Evolutionary conservation across 2,329 filamentous ascomycete genomes (phyloP).

Genomic region (Dichotomopilus funicola): DNA sequence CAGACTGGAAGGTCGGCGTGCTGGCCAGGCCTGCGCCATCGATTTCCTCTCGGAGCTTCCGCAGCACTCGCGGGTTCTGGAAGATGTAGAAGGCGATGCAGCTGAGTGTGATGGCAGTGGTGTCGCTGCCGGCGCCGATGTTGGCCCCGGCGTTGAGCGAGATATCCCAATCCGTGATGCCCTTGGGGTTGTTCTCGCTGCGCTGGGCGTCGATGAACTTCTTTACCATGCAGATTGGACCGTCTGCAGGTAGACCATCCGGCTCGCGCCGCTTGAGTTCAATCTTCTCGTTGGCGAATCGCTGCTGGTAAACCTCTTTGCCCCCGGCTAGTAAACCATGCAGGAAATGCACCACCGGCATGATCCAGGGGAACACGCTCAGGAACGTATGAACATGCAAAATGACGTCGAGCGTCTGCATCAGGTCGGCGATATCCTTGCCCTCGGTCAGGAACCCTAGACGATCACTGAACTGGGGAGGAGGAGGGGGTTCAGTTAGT

Average conservation of each 20-base stretch:
- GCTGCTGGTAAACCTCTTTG: neutral
- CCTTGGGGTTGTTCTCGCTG: too few relatives aligned
- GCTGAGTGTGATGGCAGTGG: neutral
- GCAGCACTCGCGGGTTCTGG: neutral
- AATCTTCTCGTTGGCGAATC: too few relatives aligned
- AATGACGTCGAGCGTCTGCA: neutral
- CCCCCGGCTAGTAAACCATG: neutral
- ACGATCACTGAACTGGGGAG: too few relatives aligned
- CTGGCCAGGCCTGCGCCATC: neutral
- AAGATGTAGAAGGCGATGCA: neutral
- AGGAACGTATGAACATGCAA: neutral
- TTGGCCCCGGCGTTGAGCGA: neutral
- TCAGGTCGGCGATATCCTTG: neutral
- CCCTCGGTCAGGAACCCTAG: neutral
- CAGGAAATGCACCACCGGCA: neutral
- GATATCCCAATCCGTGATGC: neutral
- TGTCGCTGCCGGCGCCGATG: slow-evolving; percentile 1
- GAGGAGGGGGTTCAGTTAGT: too few relatives aligned
- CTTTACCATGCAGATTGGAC: too few relatives aligned
- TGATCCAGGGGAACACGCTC: neutral
- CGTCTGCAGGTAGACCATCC: too few relatives aligned
- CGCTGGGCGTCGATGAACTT: too few relatives aligned
- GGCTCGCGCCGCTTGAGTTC: too few relatives aligned
- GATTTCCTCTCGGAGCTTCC: neutral
- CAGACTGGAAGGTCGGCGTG: neutral